Base-by-base conservation (phyloP, 352 stramenopile genomes). In the Globisporangium nagaii region DNA sequence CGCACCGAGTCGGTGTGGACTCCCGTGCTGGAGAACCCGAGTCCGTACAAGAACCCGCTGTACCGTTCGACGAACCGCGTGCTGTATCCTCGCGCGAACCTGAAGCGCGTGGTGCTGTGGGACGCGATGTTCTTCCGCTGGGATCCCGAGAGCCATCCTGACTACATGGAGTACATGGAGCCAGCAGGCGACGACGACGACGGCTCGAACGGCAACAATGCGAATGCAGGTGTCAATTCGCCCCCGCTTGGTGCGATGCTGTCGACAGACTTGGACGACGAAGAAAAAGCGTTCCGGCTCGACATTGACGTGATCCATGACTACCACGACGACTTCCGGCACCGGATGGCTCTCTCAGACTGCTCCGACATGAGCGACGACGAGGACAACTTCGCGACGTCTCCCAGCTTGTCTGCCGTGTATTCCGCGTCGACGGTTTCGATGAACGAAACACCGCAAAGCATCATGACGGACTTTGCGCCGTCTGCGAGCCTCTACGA, bases 131-230 rank as follows among this genome's bases (percentile, higher is more conserved):
- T 88, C 54, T 93, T 91, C 67, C 81, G 84, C 1, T 93, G 82
- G 81, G 84, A 46, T 13, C 40, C 40, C 12, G 40, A 46, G 40
- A 90, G 76, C 54, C 79, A 92, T 49, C 84, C 84, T 1, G 84
- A 90, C 40, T 93, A 93, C 63, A 90, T 90, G 80, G 81, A 93
- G 56, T 90, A 78, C 60, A 88, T 93, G 76, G 77, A 90, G 15
- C 75, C 78, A 5, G 68, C 73, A 9, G 64, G 68, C 24, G 68
- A 71, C 20, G 52, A 58, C 19, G 66, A 80, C 10, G 71, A 79
- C 12, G 63, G 67, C 4, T 50, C 53, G 11, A 19, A 19, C 4
- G 41, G 55, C 13, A 32, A 58, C n/a, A 67, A 75, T 20, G 54
- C 64, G 9, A 71, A 61, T 56, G 35, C 61, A 43, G 57, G 58